Conservation (phyloP, 148 eudicot genomes). For the Cornus suecica region DNA sequence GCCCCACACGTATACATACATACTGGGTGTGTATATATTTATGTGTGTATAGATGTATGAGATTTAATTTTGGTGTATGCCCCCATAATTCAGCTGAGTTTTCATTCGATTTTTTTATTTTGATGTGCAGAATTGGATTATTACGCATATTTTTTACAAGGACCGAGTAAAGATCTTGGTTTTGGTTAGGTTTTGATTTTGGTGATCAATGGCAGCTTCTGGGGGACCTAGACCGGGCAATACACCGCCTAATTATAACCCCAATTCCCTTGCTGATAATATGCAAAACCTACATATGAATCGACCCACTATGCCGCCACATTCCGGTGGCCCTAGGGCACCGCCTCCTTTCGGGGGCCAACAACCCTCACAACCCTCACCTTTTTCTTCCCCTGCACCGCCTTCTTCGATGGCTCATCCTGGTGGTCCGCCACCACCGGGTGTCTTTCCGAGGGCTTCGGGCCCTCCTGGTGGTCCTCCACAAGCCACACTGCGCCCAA, state of each 20-base stretch:
- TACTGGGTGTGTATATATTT: no score
- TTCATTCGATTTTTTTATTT: background rate
- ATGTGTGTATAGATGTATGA: background rate
- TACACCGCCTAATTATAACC: constrained; percentile 54
- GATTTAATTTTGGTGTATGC: background rate
- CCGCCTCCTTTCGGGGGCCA: constrained; percentile 54
- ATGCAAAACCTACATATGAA: constrained; percentile 71
- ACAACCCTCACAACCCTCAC: constrained; percentile 54
- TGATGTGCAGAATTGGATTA: constrained; percentile 1
- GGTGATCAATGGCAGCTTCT: constrained; percentile 62
- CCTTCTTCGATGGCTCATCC: constrained; percentile 50
- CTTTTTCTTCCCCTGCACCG: constrained; percentile 41
- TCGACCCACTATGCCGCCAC: constrained; percentile 47
- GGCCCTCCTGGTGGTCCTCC: constrained; percentile 50
- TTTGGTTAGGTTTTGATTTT: background rate
- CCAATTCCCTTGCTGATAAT: constrained; percentile 57
- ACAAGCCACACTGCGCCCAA: constrained; percentile 44
- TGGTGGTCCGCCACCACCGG: constrained; percentile 75
- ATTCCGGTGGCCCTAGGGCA: constrained; percentile 44
- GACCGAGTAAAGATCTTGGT: constrained; percentile 9
- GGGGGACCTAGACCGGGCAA: constrained; percentile 86
- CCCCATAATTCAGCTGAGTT: background rate
- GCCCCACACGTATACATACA: no score
- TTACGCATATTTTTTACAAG: background rate
- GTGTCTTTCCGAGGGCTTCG: constrained; percentile 58